These are phyloP conservation scores for Dillenia turbinata DNA, from an alignment of 164 flowering plant genomes.

Conservation along the genomic window DNA sequence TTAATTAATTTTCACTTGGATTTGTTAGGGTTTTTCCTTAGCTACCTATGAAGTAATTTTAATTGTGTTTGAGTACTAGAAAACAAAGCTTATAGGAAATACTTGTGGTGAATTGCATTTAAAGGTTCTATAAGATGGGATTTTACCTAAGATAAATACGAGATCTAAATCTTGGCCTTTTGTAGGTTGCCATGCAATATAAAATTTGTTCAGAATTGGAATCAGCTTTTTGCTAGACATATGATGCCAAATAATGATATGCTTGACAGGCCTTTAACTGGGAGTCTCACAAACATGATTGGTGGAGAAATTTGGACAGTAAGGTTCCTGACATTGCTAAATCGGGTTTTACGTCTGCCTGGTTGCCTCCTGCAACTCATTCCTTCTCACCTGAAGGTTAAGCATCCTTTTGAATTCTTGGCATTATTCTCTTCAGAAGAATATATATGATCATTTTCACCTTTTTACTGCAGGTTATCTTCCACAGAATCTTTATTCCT, in stretches of 20 bases:
- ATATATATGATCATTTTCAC: not conserved
- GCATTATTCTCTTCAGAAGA: conserved; percentile 2
- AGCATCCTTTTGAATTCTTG: conserved; percentile 4
- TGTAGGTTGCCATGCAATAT: no score
- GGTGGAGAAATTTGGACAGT: conserved; percentile 81
- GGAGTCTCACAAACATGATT: conserved; percentile 89
- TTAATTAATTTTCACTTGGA: no score
- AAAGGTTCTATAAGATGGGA: no score
- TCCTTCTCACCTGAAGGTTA: conserved; percentile 84
- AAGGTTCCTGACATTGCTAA: conserved; percentile 77
- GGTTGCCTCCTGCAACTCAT: conserved; percentile 87
- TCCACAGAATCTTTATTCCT: conserved; percentile 87
- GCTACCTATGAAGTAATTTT: not conserved
- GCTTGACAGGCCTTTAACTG: conserved; percentile 80
- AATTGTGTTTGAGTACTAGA: not conserved
- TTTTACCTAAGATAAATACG: no score
- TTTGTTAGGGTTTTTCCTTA: no score
- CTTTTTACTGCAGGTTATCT: conserved; percentile 57
- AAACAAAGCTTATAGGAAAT: not conserved
- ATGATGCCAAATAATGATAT: conserved; percentile 9
- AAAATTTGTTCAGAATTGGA: no score
- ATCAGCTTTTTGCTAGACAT: no score
- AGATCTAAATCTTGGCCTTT: no score
- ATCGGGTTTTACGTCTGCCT: conserved; percentile 85
- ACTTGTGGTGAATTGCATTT: not conserved